Evolutionary conservation across 2,329 filamentous ascomycete genomes (phyloP), one percentile per base, ranked within the genome.

Genomic region (Celoporthe dispersa): DNA sequence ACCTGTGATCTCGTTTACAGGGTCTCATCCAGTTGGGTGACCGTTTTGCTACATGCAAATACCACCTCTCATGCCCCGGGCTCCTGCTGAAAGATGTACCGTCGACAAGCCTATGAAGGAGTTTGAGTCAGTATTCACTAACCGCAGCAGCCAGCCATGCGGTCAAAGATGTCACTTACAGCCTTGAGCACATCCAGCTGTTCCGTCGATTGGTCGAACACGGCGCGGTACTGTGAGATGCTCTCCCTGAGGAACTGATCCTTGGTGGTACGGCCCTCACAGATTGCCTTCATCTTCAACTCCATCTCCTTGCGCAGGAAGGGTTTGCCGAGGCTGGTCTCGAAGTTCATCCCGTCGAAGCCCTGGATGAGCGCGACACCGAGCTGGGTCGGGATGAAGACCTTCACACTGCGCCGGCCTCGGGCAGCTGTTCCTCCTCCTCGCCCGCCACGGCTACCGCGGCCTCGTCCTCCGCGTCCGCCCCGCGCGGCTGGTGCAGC

Each of bases 291-390:
- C 95, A 99, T 98, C 79, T 94, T 93, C 72, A 94, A 83, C 81
- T 99, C 96, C 94, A 98, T 98, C 84, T 99, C 94, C 81, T 98
- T 98, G 69, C 96, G 91, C 71, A 99, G 84, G 78, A 98, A 98
- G 0, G 96, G 96, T 80, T 98, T 98, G 79, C 94, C 93, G 65
- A 99, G 87, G 77, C 94, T 98, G 59, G 92, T 94, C 76, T 97
- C 94, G 73, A 97, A 91, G 69, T 94, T 93, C 86, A 99, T 95
- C 74, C 92, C 91, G 79, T 99, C 94, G 77, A 98, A 99, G 1
- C 96, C 96, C 79, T 97, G 89, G 72, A 98, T 94, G 67, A 99
- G 85, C 25, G 96, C 95, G 33, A 98, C 90, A 3, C 96, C 96
- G 51, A 99, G 86, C 67, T 92, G 92, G 9, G 94, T 98, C 19